Evolutionary conservation across 2,329 filamentous ascomycete genomes (phyloP), one percentile per base, ranked within the genome.

Genomic region (Nothophaeocryptopus gaeumannii): DNA sequence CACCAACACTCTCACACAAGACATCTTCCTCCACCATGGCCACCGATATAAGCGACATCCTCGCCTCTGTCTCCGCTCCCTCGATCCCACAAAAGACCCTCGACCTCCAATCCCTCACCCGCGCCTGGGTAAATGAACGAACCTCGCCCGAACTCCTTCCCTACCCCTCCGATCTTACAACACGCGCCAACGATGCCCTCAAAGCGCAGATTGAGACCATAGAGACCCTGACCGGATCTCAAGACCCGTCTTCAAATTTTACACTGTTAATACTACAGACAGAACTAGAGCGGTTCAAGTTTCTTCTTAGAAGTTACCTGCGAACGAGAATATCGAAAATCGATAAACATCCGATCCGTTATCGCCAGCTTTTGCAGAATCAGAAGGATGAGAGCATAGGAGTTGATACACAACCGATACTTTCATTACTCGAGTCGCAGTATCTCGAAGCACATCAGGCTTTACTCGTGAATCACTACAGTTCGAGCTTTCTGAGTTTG

Each of bases 191-290:
- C 26, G 36, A 39, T 39, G 33, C 20, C 36, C 53, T 55, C 39
- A 59, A 50, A 35, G 34, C 49, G 10, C 53, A 66, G 55, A 64
- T 67, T 39, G 58, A 60, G 14, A 55, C 52, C 10, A 73, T 78
- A 20, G 77, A 78, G 62, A 69, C 75, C 54, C 68, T 91, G 78
- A 92, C 87, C 10, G 87, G 86, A 55, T 84, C 88, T 65, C 86
- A 91, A 82, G 90, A 95, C 64, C 87, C 91, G 39, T 90, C 88
- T 70, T 85, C 88, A 57, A 97, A 96, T 68, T 96, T 99, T 69
- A 83, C 84, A 54, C 84, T 97, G 64, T 96, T 96, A 41, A 86
- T 99, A 55, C 84, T 96, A 47, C 93, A 99, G 75, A 97, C 95
- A 5, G 93, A 99, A 73, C 81, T 99, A 47, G 91, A 96, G 69